These are phyloP conservation scores for Phytopythium cucurbitacearum DNA, from an alignment of 352 stramenopile genomes.

Conservation along the genomic window DNA sequence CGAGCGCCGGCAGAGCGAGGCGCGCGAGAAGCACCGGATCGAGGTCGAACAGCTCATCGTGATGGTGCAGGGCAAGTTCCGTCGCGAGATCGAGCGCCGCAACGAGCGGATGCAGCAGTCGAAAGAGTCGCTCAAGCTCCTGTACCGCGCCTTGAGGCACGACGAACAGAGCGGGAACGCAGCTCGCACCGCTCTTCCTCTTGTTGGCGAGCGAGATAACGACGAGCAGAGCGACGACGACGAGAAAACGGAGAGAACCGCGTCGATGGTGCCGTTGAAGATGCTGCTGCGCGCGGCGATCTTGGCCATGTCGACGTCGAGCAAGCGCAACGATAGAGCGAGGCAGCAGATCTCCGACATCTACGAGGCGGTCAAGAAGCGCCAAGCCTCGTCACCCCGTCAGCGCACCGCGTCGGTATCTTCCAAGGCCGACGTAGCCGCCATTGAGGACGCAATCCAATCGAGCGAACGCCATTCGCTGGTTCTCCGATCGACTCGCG, in stretches of 20 bases:
- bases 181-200: neutral
- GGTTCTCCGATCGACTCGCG: neutral
- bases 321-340: conserved; percentile 33
- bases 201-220: neutral
- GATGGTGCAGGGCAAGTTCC: conserved; percentile 60
- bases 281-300: conserved; percentile 54
- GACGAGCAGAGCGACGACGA: conserved; percentile 1
- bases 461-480: too few relatives aligned
- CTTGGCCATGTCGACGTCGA: conserved; percentile 62
- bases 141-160: conserved; percentile 46
- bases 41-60: conserved; percentile 60
- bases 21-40: conserved; percentile 49
- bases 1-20: conserved; percentile 45
- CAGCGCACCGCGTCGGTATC: neutral
- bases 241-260: conserved; percentile 7
- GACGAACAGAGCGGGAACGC: conserved; percentile 3
- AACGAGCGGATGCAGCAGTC: conserved; percentile 39
- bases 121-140: conserved; percentile 58
- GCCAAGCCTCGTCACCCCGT: neutral
- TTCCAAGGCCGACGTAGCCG: too few relatives aligned
- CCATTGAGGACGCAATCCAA: too few relatives aligned
- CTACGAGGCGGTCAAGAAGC: conserved; percentile 26
- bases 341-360: conserved; percentile 35
- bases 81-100: conserved; percentile 45
- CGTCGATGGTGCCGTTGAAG: conserved; percentile 33